Conservation (phyloP, 2,329 filamentous ascomycete species). For the Aspergillus calidoustus region DNA sequence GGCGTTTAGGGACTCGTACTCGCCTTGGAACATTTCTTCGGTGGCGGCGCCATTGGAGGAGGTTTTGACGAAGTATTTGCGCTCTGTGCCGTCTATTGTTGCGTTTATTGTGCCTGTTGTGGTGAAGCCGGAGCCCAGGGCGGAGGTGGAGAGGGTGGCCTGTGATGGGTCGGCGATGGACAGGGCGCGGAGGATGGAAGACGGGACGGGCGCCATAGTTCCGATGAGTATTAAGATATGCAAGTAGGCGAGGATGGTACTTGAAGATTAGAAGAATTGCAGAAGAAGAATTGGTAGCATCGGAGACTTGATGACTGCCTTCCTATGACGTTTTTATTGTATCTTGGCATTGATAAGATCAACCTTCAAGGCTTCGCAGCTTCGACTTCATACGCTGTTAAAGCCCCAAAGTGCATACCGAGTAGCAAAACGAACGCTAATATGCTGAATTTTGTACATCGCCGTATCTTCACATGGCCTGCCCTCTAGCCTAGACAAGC, state of each 20-base stretch:
- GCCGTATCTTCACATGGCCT: not conserved
- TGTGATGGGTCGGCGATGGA: constrained; percentile 41
- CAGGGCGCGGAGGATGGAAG: constrained; percentile 44
- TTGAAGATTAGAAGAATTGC: not conserved
- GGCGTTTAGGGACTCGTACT: constrained; percentile 82
- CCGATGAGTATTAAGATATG: not conserved
- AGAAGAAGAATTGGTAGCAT: not conserved
- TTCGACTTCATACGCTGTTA: not conserved
- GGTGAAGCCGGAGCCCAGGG: constrained; percentile 50
- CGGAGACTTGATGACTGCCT: not conserved
- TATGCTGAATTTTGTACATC: constrained; percentile 6
- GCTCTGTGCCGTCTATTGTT: constrained; percentile 32
- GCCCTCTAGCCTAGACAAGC: not conserved
- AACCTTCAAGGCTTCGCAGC: not conserved
- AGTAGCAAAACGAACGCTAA: not conserved
- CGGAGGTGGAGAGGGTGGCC: constrained; percentile 41
- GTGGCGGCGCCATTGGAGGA: constrained; percentile 38
- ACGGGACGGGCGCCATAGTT: constrained; percentile 37
- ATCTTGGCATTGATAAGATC: not conserved
- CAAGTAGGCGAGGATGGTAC: not conserved
- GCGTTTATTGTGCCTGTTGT: constrained; percentile 48
- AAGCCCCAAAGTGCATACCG: no score
- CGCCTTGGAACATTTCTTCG: constrained; percentile 61
- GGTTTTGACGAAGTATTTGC: constrained; percentile 48
- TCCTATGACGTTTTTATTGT: not conserved